Percentiles rank a stretch among this genome's conserved stretches.
Conservation (phyloP, 371 early-diverging fungal species). For the Rhizopus delemar region DNA sequence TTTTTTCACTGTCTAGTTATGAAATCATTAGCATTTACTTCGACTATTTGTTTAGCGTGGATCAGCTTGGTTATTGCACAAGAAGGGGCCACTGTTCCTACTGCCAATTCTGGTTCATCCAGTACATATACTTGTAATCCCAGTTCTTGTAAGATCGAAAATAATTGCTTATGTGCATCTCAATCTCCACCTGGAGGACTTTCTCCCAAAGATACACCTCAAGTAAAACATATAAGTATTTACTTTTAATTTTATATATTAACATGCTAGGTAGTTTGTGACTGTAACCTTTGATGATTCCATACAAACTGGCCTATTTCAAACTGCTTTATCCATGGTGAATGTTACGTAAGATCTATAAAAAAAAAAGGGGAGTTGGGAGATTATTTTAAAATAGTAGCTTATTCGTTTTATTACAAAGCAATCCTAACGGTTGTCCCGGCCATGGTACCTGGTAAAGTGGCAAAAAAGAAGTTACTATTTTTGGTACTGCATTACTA, state of each 20-base stretch:
- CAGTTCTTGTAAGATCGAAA: slow-evolving; percentile 55
- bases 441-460: slow-evolving; percentile 46
- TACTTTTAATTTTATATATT: not conserved
- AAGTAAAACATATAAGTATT: slow-evolving; percentile 24
- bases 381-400: slow-evolving; percentile 11
- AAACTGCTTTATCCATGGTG: slow-evolving; percentile 38
- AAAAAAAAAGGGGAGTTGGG: too few relatives aligned
- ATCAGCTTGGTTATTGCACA: slow-evolving; percentile 30
- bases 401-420: slow-evolving; percentile 12
- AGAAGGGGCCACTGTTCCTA: slow-evolving; percentile 38
- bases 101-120: slow-evolving; percentile 3
- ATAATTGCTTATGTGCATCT: slow-evolving; percentile 69
- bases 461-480: slow-evolving; percentile 1
- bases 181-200: slow-evolving; percentile 58
- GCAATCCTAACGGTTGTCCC: slow-evolving; percentile 69
- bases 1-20: slow-evolving; percentile 4
- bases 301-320: slow-evolving; percentile 46
- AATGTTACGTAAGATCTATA: slow-evolving; percentile 39
- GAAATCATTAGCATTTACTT: slow-evolving; percentile 20
- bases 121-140: slow-evolving; percentile 57
- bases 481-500: slow-evolving; percentile 14
- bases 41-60: slow-evolving; percentile 17
- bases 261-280: slow-evolving; percentile 44
- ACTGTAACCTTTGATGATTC: slow-evolving; percentile 73
- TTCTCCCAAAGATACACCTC: slow-evolving; percentile 59